Base-by-base conservation (phyloP, 2,329 filamentous ascomycete genomes). In the Ceratocystis harringtonii region DNA sequence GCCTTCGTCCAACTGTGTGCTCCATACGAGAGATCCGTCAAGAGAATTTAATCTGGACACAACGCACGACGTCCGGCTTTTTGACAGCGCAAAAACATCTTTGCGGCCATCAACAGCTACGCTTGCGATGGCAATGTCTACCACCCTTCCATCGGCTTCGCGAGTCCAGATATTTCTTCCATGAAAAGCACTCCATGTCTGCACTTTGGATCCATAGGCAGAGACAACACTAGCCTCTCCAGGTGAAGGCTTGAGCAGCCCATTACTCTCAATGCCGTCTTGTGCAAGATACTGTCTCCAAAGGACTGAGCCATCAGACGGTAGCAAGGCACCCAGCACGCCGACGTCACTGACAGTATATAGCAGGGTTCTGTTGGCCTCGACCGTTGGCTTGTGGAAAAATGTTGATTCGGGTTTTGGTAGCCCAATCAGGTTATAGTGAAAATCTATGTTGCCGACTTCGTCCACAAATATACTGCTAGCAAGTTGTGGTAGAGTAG, bases 371-470 rank as follows among this genome's bases (percentile, higher is more conserved):
- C 92, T 92, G 75, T 89, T 90, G 68, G 92, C 92, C 70, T 86
- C 84, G 68, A 84, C 81, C 71, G 88, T 82, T 48, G 94, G 92
- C 70, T 86, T 87, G 77, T 96, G 90, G 83, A 97, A 97, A 81
- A 97, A 95, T 70, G 92, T 96, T 68, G 90, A 89, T 69, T 89
- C 84, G 73, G 84, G 79, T 74, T 88, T 87, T 65, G 94, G 91
- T 45, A 89, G 77, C 72, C 94, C 94, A 72, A 99, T 79, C 61
- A 97, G 85, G 69, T 89, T 84, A 78, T 95, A 86, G 77, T 97
- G 92, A 78, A 91, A 97, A 77, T 99, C 94, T 74, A 95, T 84
- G 71, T 90, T 83, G 78, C 86, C 92, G 70, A 95, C 91, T 75
- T 99, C 92, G 73, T 99, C 94, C 70, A 83, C 81, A 78, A 91